Evolutionary conservation across 2,329 filamentous ascomycete genomes (phyloP), one percentile per base, ranked within the genome.

Genomic region (Rhexocercosporidium sp.): DNA sequence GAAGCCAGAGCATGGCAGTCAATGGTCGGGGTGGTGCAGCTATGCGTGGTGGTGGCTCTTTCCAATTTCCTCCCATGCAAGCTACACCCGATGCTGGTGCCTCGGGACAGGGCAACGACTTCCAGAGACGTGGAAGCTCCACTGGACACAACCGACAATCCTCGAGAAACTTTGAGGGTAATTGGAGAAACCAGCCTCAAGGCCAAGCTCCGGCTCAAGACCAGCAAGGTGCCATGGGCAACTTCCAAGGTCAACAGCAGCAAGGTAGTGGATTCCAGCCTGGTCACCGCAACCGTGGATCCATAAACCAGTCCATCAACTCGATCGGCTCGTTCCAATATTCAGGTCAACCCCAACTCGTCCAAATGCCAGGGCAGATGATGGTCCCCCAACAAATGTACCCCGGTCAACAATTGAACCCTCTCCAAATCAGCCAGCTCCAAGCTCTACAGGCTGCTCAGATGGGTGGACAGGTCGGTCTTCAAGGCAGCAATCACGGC

Each of bases 81-180:
- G 78, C 83, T 59, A 83, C 81, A 20, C 83, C 83, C 70, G 84
- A 91, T 65, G 78, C 82, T 54, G 83, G 82, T 72, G 79, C 81
- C 66, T 78, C 76, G 65, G 78, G 76, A 67, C 78, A 81, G 70
- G 76, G 77, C 68, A 81, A 79, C 69, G 93, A 96, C 72, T 92
- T 94, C 77, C 85, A 89, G 73, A 90, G 92, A 69, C 92, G 93
- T 73, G 90, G 91, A 74, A 92, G 91, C 79, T 65, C 70, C 59
- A 67, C 75, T 70, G 91, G 93, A 65, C 96, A 99, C 78, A 90
- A 88, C 70, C 89, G 96, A 69, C 91, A 90, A 37, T 88, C 88
- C 12, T 99, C 96, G 27, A 90, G 96, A 70, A 99, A 98, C 81
- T 98, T 98, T 77, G 96, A 99, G 73, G 90, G 94, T 75, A 99